A percentile compares a stretch with the other conserved stretches of the same genome.
phyloP scores from a whole-genome alignment of 352 stramenopile species.

The Plasmopara muralis region DNA sequence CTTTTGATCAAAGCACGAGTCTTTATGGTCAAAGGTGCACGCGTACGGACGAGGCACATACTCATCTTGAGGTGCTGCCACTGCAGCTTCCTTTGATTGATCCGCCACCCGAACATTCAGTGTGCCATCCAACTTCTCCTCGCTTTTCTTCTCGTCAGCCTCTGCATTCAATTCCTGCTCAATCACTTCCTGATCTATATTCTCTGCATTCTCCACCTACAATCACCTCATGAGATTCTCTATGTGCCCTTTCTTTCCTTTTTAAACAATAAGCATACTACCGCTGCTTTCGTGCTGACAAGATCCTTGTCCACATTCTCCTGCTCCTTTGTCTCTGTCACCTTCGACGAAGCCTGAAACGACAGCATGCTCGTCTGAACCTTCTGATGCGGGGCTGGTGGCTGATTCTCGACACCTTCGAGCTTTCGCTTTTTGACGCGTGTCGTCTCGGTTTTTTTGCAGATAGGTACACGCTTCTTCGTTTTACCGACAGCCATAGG shows the following conservation, averaged over 20 bases:
- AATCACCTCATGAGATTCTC: background rate
- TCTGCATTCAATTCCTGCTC: conserved; percentile 8
- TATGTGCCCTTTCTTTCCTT: background rate
- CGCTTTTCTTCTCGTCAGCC: conserved; percentile 4
- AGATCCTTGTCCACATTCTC: conserved; percentile 11
- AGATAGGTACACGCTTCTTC: conserved; percentile 19
- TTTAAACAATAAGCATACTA: conserved; percentile 5
- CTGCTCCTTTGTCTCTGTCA: conserved; percentile 10
- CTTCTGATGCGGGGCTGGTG: conserved; percentile 27
- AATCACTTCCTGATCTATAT: conserved; percentile 7
- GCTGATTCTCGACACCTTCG: conserved; percentile 32
- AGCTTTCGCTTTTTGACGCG: conserved; percentile 40
- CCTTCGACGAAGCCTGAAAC: conserved; percentile 37
- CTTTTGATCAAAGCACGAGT: conserved; percentile 64
- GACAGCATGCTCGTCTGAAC: conserved; percentile 67
- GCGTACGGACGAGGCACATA: conserved; percentile 47
- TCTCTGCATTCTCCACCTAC: conserved; percentile 10
- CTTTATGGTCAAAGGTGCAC: conserved; percentile 51
- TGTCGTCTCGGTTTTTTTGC: conserved; percentile 28
- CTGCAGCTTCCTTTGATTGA: conserved; percentile 2
- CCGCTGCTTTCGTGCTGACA: conserved; percentile 9
- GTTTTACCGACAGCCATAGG: conserved; percentile 16
- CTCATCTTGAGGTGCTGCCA: conserved; percentile 2
- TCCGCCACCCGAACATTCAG: conserved; percentile 9
- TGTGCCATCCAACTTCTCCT: conserved; percentile 18